A percentile compares a stretch with the other conserved stretches of the same genome.
phyloP scores from a whole-genome alignment of 2,329 filamentous ascomycete species.

The Dothideomycetidae sp. region DNA sequence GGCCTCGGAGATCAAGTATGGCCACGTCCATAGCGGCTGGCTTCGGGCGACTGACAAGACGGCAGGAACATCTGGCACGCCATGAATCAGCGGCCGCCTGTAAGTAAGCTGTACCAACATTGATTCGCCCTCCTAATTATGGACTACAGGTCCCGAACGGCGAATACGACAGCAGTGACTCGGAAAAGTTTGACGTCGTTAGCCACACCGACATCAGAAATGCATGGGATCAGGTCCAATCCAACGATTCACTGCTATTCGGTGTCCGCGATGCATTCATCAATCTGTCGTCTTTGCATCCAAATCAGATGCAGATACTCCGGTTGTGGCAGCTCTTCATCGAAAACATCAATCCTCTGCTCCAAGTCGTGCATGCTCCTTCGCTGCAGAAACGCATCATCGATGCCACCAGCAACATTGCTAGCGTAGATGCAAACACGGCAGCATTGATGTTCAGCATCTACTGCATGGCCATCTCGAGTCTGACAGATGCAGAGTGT shows the following conservation, averaged over 20 bases:
- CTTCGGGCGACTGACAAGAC: too few species aligned
- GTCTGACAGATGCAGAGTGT: constrained; percentile 43
- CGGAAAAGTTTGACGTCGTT: constrained; percentile 20
- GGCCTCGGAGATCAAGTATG: too few species aligned
- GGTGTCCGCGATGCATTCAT: constrained; percentile 28
- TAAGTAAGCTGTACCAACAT: constrained; percentile 16
- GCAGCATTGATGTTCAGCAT: constrained; percentile 52
- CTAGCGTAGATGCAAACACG: constrained; percentile 41
- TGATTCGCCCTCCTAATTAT: too few species aligned
- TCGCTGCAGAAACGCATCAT: constrained; percentile 52
- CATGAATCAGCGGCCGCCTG: constrained; percentile 25
- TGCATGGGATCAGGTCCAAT: constrained; percentile 32
- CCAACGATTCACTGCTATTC: constrained; percentile 40
- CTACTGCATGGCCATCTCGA: constrained; percentile 46
- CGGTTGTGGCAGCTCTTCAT: constrained; percentile 62
- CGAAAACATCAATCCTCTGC: constrained; percentile 59
- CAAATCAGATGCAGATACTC: constrained; percentile 51
- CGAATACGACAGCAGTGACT: constrained; percentile 4
- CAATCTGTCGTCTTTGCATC: constrained; percentile 42
- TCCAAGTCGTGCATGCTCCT: constrained; percentile 59
- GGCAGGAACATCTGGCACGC: constrained; percentile 34
- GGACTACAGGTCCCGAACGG: too few species aligned
- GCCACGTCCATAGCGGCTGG: too few species aligned
- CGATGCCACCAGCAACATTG: constrained; percentile 44
- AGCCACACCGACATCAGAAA: constrained; percentile 27